These are phyloP conservation scores for Xylariaceae sp. DNA, from an alignment of 2,329 filamentous ascomycete genomes.

Conservation along the genomic window DNA sequence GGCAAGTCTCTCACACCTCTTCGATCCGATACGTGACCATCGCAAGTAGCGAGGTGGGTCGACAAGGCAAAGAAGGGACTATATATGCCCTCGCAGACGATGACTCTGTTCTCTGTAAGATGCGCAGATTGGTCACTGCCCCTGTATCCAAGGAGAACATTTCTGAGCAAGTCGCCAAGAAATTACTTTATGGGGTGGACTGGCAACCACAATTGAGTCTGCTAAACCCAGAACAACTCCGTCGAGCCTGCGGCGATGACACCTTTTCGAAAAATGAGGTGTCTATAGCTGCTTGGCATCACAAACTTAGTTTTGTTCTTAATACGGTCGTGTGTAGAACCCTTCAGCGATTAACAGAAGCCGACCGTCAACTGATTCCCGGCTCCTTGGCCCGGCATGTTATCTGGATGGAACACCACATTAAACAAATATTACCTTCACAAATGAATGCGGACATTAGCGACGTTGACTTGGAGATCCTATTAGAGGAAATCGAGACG, in stretches of 20 bases:
- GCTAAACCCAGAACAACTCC: conserved; percentile 39
- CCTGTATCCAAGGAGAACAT: conserved; percentile 34
- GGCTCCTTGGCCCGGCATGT: conserved; percentile 35
- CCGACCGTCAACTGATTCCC: conserved; percentile 28
- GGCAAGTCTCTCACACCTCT: conserved; percentile 38
- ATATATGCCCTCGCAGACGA: conserved; percentile 41
- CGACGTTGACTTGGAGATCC: conserved; percentile 35
- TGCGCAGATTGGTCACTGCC: conserved; percentile 35
- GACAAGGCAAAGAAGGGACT: conserved; percentile 36
- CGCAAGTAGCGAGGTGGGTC: conserved; percentile 17
- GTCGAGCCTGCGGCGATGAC: conserved; percentile 30
- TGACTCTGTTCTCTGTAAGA: conserved; percentile 37
- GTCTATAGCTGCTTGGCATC: conserved; percentile 24
- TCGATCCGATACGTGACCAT: conserved; percentile 36
- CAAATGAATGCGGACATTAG: conserved; percentile 28
- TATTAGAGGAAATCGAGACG: conserved; percentile 36
- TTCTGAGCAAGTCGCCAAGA: conserved; percentile 26
- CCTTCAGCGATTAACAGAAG: conserved; percentile 26
- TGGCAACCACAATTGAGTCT: conserved; percentile 49
- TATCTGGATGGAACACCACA: conserved; percentile 42
- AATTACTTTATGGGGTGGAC: conserved; percentile 43
- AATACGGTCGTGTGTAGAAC: conserved; percentile 29
- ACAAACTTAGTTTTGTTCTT: conserved; percentile 31
- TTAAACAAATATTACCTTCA: conserved; percentile 25
- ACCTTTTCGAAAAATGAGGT: conserved; percentile 33